Evolutionary conservation across 768 basidiomycete species (phyloP).

Genomic region (Leccinum longicurvipes): DNA sequence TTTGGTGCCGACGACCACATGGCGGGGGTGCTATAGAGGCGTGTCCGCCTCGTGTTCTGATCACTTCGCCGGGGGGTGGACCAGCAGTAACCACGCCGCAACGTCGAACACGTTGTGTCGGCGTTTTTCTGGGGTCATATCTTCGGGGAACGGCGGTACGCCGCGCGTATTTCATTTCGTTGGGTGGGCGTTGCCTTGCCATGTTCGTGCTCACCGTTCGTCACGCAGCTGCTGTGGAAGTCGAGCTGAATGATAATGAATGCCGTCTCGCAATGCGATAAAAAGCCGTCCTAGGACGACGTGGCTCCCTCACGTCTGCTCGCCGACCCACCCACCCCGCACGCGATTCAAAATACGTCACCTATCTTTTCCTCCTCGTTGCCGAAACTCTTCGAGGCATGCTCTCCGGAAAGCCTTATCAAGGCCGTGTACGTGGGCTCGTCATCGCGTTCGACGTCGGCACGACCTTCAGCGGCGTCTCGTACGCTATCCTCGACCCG

Average conservation of each 20-base stretch:
- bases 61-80: no score
- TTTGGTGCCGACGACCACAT: conserved; percentile 26
- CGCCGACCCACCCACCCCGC: background rate
- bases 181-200: conserved; percentile 2
- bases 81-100: no score
- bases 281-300: conserved; percentile 9
- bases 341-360: background rate
- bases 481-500: conserved; percentile 42
- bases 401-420: conserved; percentile 37
- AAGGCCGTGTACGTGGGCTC: conserved; percentile 34
- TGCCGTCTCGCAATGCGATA: no score
- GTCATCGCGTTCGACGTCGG: conserved; percentile 41
- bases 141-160: background rate
- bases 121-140: conserved; percentile 16
- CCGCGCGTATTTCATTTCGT: conserved; percentile 25
- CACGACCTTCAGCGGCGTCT: conserved; percentile 41
- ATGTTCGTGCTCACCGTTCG: conserved; percentile 2
- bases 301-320: background rate
- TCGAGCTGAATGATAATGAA: background rate
- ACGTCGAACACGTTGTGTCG: conserved; percentile 23
- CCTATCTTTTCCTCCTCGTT: no score
- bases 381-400: conserved; percentile 16
- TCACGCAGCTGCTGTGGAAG: no score
- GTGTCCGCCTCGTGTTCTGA: conserved; percentile 25
- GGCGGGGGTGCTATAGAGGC: conserved; percentile 22